These are phyloP conservation scores for Aegilops tauschii DNA, from an alignment of 176 grass and related monocot species.

Conservation along the genomic window DNA sequence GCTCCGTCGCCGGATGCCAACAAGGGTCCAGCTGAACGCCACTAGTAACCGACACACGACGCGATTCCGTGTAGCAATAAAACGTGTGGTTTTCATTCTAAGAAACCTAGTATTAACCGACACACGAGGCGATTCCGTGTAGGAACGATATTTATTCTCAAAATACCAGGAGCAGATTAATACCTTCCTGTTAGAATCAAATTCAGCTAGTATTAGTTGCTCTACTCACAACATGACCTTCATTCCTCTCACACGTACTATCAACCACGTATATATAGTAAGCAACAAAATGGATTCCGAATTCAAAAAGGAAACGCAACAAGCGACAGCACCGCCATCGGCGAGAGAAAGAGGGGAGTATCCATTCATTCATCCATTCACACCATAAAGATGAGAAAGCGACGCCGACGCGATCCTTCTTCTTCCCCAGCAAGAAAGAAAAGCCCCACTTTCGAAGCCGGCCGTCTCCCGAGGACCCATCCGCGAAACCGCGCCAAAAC, in stretches of 20 bases:
- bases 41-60: too few relatives aligned
- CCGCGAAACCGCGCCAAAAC: not conserved
- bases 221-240: not conserved
- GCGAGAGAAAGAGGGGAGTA: not conserved
- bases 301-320: not conserved
- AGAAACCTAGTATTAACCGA: not conserved
- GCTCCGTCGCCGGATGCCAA: too few relatives aligned
- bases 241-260: not conserved
- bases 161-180: not conserved
- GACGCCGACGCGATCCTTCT: constrained; percentile 7
- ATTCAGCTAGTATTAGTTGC: not conserved
- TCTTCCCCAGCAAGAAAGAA: constrained; percentile 42
- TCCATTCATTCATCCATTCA: not conserved
- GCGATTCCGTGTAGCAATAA: too few relatives aligned
- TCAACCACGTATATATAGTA: too few relatives aligned
- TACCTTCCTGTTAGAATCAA: not conserved
- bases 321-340: not conserved
- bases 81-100: too few relatives aligned
- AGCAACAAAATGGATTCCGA: not conserved
- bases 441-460: not conserved
- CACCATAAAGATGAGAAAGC: not conserved
- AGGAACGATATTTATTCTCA: not conserved
- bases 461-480: not conserved
- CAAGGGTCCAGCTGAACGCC: too few relatives aligned
- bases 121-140: not conserved